Evolutionary conservation across 768 basidiomycete species (phyloP), one percentile per base, ranked within the genome.

Genomic region (Termitomyces titanicus): DNA sequence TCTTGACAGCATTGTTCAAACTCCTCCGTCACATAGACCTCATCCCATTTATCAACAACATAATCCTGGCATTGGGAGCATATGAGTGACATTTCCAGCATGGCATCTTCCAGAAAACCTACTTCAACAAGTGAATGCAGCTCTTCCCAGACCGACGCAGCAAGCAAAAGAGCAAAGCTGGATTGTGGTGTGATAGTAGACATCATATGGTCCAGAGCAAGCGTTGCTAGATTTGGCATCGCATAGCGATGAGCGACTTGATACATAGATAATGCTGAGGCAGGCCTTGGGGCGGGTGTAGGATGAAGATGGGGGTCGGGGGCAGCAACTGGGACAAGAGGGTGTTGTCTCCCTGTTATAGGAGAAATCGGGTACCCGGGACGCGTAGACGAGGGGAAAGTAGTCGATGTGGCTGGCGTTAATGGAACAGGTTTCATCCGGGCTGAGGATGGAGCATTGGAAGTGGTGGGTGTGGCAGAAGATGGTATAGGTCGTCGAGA

Each of bases 241-340:
- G 72, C 72, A 68, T 91, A 92, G 49, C 88, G 78, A 70, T 92
- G 88, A 3, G 88, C 86, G 11, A 89, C 77, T 60, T 87, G 86
- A 70, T 89, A 92, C 61, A 91, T 79, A 0, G 84, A 82, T 46
- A 92, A 68, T 2, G 89, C 88, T 22, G 86, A 88, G 12, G 88
- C 88, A 15, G 88, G 82, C 4, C 74, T 68, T 7, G 86, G 86
- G 4, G 79, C 60, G 6, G 80, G 72, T 0, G 83, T 81, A 10
- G 89, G 89, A 62, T 91, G 89, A 0, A 79, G 70, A 66, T 92
- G 87, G 3, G 89, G 89, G 63, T 92, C 89, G 11, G 76, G 70
- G 3, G 67, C 71, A 11, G 77, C 70, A 17, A 64, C 55, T 12
- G 70, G 50, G 1, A 66, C 53, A 13, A 70, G 64, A 46, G 70